A percentile compares a stretch with the other conserved stretches of the same genome.
These are phyloP conservation scores for Albifimbria verrucaria DNA, from an alignment of 2,329 filamentous ascomycete species.

Conservation along the genomic window DNA sequence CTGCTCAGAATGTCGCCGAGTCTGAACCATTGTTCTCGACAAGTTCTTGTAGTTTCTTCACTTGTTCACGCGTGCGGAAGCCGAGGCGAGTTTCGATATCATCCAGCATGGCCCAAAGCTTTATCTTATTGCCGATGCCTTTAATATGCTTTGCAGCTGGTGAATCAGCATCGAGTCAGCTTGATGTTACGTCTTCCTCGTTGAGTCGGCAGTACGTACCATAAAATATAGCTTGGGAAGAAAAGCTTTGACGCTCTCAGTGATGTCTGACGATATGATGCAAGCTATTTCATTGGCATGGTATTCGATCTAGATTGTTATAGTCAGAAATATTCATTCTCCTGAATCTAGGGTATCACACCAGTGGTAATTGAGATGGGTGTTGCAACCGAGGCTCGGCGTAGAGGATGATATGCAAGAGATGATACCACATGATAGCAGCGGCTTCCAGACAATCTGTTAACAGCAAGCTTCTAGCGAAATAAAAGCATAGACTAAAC, in stretches of 20 bases:
- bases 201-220: not conserved
- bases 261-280: constrained; percentile 2
- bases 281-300: constrained; percentile 3
- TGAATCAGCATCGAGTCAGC: not conserved
- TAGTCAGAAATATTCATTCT: not conserved
- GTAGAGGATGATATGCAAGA: constrained; percentile 2
- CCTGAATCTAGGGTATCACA: not conserved
- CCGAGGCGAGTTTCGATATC: constrained; percentile 1
- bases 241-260: constrained; percentile 2
- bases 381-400: not conserved
- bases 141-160: constrained; percentile 3
- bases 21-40: not conserved
- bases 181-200: not conserved
- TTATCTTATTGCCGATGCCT: constrained; percentile 4
- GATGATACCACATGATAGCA: constrained; percentile 4
- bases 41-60: constrained; percentile 2
- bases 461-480: not conserved
- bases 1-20: too few relatives aligned
- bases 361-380: not conserved
- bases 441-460: not conserved
- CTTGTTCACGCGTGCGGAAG: not conserved
- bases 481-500: not conserved
- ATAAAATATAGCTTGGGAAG: constrained; percentile 1
- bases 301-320: constrained; percentile 2
- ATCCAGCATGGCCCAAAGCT: not conserved